Evolutionary conservation across 371 early-diverging fungal species (phyloP), one percentile per base, ranked within the genome.

Genomic region (Apophysomyces ossiformis): DNA sequence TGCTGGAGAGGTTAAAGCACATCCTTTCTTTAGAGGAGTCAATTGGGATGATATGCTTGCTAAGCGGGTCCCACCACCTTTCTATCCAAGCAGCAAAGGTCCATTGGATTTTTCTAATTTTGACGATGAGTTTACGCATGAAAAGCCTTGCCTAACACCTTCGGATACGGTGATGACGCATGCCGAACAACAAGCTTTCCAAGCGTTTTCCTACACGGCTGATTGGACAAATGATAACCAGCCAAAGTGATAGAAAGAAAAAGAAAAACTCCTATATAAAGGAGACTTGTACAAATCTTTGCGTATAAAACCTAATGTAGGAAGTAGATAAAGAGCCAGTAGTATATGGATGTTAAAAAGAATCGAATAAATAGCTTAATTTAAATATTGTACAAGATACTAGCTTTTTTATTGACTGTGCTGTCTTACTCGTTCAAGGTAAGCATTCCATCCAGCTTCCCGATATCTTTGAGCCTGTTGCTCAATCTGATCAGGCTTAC

Each of bases 401-500:
- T 26, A 26, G 32, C 1, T 45, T 45, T 50, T 50, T 50, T 50
- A 50, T 50, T 50, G 54, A 32, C 54, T 16, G 39, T 65, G 66
- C 44, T 58, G 38, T 5, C 47, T 13, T 32, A 88, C 73, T 66
- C 85, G 79, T 74, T 87, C 90, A 66, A 90, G 76, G 72, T 98
- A 97, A 0, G 98, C 97, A 18, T 89, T 81, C 98, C 98, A 98
- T 12, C 97, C 98, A 39, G 95, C 96, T 69, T 92, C 89, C 61
- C 90, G 87, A 76, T 96, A 98, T 58, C 88, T 82, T 73, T 89
- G 82, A 21, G 95, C 96, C 71, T 92, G 92, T 2, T 57, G 68
- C 38, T 79, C 87, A 3, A 89, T 75, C 68, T 93, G 89, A 39
- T 90, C 89, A 16, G 87, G 92, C 5, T 87, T 79, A 26, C 92